phyloP scores from a whole-genome alignment of 2,329 filamentous ascomycete species.

The Sporothrix pallida region DNA sequence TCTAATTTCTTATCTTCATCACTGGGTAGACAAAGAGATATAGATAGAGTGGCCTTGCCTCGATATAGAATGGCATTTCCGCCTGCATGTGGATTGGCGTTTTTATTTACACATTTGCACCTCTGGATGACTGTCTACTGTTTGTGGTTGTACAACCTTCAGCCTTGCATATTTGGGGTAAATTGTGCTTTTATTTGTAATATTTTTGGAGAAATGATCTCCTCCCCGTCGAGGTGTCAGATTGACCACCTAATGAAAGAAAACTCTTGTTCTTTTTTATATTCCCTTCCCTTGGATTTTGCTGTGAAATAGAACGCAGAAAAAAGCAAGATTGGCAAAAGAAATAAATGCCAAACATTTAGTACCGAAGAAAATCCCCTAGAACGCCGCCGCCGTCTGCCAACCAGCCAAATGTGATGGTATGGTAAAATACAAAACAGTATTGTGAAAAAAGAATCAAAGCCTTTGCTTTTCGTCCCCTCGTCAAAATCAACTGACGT shows the following conservation, averaged over 20 bases:
- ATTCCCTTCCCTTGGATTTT: neutral
- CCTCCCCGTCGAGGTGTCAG: neutral
- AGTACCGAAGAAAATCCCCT: slow-evolving; percentile 15
- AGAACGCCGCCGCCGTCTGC: slow-evolving; percentile 29
- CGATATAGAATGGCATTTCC: neutral
- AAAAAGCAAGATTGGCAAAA: neutral
- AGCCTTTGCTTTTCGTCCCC: neutral
- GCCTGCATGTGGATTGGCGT: slow-evolving; percentile 26
- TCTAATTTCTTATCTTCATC: neutral
- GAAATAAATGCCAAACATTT: neutral
- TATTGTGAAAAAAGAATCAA: slow-evolving; percentile 13
- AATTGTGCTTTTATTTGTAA: neutral
- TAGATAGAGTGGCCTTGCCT: slow-evolving; percentile 11
- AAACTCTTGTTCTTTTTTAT: slow-evolving; percentile 10
- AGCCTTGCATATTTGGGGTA: slow-evolving; percentile 19
- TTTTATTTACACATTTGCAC: neutral
- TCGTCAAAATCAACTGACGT: neutral
- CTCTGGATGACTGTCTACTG: neutral
- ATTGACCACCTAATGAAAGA: neutral
- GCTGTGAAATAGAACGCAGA: neutral
- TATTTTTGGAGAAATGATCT: neutral
- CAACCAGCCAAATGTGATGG: slow-evolving; percentile 20
- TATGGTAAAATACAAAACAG: slow-evolving; percentile 24
- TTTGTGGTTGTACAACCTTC: neutral
- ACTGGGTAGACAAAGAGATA: slow-evolving; percentile 19